Conservation (phyloP, 2,329 filamentous ascomycete genomes). For the Fusarium papillatum region DNA sequence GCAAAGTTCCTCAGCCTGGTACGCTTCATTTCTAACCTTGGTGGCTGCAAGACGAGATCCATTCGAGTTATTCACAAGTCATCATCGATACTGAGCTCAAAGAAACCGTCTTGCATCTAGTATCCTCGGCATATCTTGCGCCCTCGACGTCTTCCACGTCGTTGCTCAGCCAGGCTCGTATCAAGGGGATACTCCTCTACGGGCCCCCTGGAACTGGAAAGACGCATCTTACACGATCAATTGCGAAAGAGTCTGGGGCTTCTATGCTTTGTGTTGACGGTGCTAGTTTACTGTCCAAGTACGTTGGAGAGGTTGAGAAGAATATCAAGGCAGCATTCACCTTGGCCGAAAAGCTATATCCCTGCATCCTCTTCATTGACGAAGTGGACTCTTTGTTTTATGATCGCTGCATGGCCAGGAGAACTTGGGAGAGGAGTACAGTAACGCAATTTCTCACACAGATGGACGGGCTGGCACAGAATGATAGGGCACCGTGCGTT, state of each 20-base stretch:
- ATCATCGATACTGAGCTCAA: neutral
- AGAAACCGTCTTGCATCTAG: neutral
- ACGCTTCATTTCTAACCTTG: neutral
- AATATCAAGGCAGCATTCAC: neutral
- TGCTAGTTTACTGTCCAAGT: neutral
- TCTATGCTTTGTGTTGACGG: neutral
- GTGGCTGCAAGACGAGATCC: neutral
- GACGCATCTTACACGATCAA: neutral
- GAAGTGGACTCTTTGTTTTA: neutral
- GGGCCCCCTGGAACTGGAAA: neutral
- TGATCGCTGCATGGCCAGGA: neutral
- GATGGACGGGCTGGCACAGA: neutral
- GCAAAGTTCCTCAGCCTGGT: neutral
- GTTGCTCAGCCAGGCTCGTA: neutral
- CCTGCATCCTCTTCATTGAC: neutral
- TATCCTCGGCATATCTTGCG: neutral
- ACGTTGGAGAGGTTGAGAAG: neutral
- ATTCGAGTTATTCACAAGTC: neutral
- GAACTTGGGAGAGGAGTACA: neutral
- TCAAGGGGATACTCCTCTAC: neutral
- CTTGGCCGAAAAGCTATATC: neutral
- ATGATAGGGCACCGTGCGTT: neutral
- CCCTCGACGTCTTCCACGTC: neutral
- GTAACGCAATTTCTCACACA: neutral
- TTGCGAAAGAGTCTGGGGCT: neutral